phyloP scores from a whole-genome alignment of 768 basidiomycete species.

The Rubroboletus satanas region DNA sequence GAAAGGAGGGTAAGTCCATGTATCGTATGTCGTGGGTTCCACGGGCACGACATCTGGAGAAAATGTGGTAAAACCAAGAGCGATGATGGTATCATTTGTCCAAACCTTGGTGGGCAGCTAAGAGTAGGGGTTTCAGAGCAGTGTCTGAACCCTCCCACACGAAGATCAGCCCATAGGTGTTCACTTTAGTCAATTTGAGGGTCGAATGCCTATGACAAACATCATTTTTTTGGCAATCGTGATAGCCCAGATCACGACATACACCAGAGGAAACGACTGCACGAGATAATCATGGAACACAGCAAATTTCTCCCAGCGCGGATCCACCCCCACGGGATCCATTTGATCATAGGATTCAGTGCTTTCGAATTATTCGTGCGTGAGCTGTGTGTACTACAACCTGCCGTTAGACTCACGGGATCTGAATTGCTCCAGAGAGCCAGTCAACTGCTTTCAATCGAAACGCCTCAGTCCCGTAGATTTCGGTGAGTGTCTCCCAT shows the following conservation, averaged over 20 bases:
- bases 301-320: conserved; percentile 52
- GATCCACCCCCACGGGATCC: conserved; percentile 45
- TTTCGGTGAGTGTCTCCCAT: conserved; percentile 31
- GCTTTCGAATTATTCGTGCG: conserved; percentile 25
- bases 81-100: neutral
- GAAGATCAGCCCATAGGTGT: conserved; percentile 58
- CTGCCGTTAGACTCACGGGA: conserved; percentile 36
- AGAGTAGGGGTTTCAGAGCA: conserved; percentile 52
- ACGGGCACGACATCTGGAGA: conserved; percentile 65
- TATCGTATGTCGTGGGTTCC: conserved; percentile 46
- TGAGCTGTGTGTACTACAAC: conserved; percentile 1
- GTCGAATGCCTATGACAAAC: conserved; percentile 39
- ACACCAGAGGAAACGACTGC: conserved; percentile 61
- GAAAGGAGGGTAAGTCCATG: conserved; percentile 62
- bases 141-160: conserved; percentile 52
- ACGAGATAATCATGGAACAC: conserved; percentile 54
- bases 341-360: conserved; percentile 52
- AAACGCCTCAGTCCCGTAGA: conserved; percentile 35
- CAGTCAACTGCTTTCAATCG: conserved; percentile 32
- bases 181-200: conserved; percentile 53
- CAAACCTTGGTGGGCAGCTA: conserved; percentile 53
- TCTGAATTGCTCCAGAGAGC: conserved; percentile 38
- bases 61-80: neutral
- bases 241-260: conserved; percentile 14
- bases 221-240: neutral